Base-by-base conservation (phyloP, 176 grass and related monocot species). In the Oropetium thomaeum region DNA sequence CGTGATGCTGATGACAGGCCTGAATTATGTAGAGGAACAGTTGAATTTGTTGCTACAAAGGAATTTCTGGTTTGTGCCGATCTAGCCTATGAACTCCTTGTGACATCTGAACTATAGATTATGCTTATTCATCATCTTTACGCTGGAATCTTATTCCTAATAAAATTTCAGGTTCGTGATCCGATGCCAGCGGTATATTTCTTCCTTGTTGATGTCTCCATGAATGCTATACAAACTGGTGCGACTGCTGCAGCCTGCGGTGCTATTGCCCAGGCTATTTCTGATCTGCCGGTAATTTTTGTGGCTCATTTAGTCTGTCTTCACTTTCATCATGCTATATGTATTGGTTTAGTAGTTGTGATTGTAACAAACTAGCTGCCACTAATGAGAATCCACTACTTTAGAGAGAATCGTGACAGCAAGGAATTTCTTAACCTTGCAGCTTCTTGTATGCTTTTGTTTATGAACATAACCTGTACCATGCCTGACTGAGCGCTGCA, bases 181-280 rank as follows among this genome's bases (percentile, higher is more conserved):
- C 95, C 95, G 43, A 98, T 98, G 95, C 95, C 91, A 65, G 91
- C 91, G 71, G 91, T 98, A 26, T 98, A 88, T 85, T 98, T 98
- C 69, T 98, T 98, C 81, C 76, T 98, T 59, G 80, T 98, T 80
- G 95, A 98, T 73, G 91, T 94, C 64, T 92, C 95, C 17, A 89
- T 98, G 95, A 98, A 98, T 82, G 89, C 91, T 23, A 65, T 98
- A 81, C 86, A 91, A 62, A 94, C 89, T 63, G 95, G 91, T 64
- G 95, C 91, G 76, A 89, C 91, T 73, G 95, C 95, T 52, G 95
- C 95, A 57, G 84, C 95, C 66, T 98, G 95, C 86, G 92, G 86
- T 89, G 91, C 95, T 81, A 94, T 98, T 78, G 65, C 81, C 17
- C 90, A 94, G 71, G 75, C 91, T 81, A 77, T 98, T 88, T 79